Conservation (phyloP, 768 basidiomycete genomes). For the Pholiota microspora region DNA sequence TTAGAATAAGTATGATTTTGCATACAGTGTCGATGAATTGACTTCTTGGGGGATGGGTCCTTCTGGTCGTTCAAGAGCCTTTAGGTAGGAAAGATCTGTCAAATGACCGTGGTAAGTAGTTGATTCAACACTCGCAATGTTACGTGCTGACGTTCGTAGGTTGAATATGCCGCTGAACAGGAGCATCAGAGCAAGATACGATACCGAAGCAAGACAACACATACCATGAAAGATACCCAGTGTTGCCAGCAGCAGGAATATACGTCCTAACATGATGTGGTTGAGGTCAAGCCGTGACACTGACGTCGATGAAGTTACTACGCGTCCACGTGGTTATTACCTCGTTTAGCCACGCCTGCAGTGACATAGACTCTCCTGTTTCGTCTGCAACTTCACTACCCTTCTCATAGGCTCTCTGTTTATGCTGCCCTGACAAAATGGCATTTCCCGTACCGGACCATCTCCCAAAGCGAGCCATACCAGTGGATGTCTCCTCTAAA, state of each 20-base stretch:
- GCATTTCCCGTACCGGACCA: constrained; percentile 74
- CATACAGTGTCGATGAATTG: constrained; percentile 12
- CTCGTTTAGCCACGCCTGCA: constrained; percentile 7
- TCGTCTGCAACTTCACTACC: neutral
- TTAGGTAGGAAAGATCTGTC: constrained; percentile 77
- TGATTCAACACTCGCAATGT: neutral
- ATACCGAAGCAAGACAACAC: constrained; percentile 10
- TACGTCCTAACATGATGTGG: constrained; percentile 42
- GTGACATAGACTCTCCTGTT: neutral
- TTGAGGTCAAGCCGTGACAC: neutral
- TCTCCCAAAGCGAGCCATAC: constrained; percentile 59
- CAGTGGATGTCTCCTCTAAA: constrained; percentile 67
- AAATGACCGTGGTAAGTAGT: neutral
- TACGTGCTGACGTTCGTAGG: constrained; percentile 66
- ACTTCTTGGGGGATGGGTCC: constrained; percentile 66
- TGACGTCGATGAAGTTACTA: constrained; percentile 4
- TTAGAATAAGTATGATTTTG: neutral
- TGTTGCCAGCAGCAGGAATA: constrained; percentile 44
- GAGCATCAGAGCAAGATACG: constrained; percentile 5
- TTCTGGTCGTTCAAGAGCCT: constrained; percentile 72
- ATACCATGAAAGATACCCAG: constrained; percentile 55
- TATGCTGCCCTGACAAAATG: constrained; percentile 39
- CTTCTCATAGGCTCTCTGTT: neutral
- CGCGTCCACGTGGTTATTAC: constrained; percentile 27
- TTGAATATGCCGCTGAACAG: constrained; percentile 68